phyloP scores from a whole-genome alignment of 441 rosid species.

The Corymbia citriodora region DNA sequence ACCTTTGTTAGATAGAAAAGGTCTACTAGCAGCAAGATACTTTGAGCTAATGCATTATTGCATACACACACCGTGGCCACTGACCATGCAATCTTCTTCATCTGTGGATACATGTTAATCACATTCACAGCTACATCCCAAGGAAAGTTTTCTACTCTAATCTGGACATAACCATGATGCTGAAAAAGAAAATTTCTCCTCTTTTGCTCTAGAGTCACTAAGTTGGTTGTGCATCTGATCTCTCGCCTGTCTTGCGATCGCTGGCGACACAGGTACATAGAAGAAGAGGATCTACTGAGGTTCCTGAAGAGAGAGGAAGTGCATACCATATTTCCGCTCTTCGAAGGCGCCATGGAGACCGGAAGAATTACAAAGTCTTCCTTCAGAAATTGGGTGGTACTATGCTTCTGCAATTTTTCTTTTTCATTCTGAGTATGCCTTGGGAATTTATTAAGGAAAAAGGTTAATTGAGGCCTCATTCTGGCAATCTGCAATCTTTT shows the following conservation, averaged over 20 bases:
- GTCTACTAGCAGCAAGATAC: not conserved
- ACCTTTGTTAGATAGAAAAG: not conserved
- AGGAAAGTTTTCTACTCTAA: not conserved
- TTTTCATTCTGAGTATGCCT: too few species aligned
- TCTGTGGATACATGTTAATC: not conserved
- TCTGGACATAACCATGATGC: not conserved
- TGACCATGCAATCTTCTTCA: not conserved
- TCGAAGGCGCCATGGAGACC: conserved; percentile 8
- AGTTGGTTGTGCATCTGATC: not conserved
- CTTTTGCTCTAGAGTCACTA: not conserved
- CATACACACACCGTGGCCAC: accelerated
- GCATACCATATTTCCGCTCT: not conserved
- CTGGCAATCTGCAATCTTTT: not conserved
- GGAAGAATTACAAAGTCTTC: not conserved
- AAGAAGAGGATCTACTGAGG: conserved; percentile 8
- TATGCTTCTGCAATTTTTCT: not conserved
- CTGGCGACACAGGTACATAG: not conserved
- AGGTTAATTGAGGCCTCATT: not conserved
- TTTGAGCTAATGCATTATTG: not conserved
- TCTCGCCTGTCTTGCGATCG: accelerated
- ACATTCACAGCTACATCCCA: not conserved
- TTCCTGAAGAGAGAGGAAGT: conserved; percentile 8
- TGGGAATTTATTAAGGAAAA: not conserved
- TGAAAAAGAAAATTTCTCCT: not conserved
- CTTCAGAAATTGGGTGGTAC: conserved; percentile 14